Evolutionary conservation across 1,139 yeast genomes (phyloP).

Genomic region (Starmera stellimalicola): DNA sequence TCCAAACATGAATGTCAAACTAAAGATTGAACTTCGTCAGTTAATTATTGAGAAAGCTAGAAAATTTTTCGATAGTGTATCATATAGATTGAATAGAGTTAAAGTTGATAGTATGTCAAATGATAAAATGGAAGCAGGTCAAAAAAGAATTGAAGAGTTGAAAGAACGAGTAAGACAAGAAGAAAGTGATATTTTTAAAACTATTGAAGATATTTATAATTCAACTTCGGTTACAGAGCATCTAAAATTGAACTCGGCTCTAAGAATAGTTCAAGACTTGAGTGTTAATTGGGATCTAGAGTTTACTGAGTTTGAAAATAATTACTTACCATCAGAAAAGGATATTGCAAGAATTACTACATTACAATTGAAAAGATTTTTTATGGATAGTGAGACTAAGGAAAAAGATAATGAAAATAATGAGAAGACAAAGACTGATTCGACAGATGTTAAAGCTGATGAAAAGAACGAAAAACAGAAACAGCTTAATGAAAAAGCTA

Average conservation of each 20-base stretch:
- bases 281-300: constrained; percentile 87
- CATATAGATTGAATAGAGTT: constrained; percentile 62
- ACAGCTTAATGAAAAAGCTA: not conserved
- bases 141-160: constrained; percentile 46
- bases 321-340: constrained; percentile 81
- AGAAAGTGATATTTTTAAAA: constrained; percentile 31
- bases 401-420: constrained; percentile 17
- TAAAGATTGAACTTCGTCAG: constrained; percentile 57
- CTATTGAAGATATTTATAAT: constrained; percentile 45
- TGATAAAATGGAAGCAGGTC: constrained; percentile 66
- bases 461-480: not conserved
- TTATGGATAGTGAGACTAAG: constrained; percentile 34
- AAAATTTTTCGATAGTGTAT: constrained; percentile 65
- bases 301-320: constrained; percentile 72
- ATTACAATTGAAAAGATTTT: constrained; percentile 70
- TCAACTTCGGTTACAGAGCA: constrained; percentile 55
- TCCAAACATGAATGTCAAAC: constrained; percentile 57
- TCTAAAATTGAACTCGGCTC: constrained; percentile 57
- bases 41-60: constrained; percentile 44
- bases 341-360: constrained; percentile 90
- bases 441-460: not conserved
- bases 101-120: constrained; percentile 68
- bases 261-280: constrained; percentile 67
- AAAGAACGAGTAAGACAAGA: constrained; percentile 47
- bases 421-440: not conserved